Percentiles rank a stretch among this genome's conserved stretches.
These are phyloP conservation scores for Ehretia macrophylla DNA, from an alignment of 257 asterid species.

Conservation along the genomic window DNA sequence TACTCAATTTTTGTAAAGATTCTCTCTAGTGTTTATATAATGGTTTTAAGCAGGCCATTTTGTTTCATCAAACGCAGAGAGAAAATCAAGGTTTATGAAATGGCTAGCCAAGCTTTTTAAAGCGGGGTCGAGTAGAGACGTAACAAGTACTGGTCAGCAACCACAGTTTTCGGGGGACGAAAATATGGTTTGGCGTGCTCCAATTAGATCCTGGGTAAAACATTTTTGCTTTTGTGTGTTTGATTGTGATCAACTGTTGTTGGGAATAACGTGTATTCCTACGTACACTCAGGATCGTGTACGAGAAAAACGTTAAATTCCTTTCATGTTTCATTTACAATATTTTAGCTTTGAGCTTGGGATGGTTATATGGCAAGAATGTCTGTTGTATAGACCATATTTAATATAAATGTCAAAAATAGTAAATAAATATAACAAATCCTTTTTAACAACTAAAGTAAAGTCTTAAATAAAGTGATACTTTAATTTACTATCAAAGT, in stretches of 20 bases:
- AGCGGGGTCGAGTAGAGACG: conserved; percentile 45
- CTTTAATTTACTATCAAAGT: too few relatives aligned
- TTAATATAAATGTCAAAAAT: too few relatives aligned
- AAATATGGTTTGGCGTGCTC: conserved; percentile 74
- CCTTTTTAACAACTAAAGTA: too few relatives aligned
- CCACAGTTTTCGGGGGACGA: conserved; percentile 82
- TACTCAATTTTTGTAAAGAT: conserved; percentile 6
- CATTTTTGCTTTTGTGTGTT: background rate
- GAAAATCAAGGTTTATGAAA: conserved; percentile 81
- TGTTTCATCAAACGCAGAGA: conserved; percentile 73
- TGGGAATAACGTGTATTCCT: too few relatives aligned
- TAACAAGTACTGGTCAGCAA: conserved; percentile 35
- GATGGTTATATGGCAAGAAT: too few relatives aligned
- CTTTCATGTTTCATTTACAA: background rate
- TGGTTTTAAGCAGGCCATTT: conserved; percentile 61
- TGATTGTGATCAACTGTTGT: too few relatives aligned
- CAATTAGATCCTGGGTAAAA: conserved; percentile 59
- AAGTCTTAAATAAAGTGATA: too few relatives aligned
- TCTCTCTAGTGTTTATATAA: conserved; percentile 14
- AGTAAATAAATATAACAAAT: too few relatives aligned
- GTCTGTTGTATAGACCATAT: too few relatives aligned
- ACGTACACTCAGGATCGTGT: too few relatives aligned
- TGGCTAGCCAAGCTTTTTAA: conserved; percentile 82
- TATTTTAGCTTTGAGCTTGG: conserved; percentile 8
- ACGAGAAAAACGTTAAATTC: too few relatives aligned